A percentile compares a stretch with the other conserved stretches of the same genome.
Evolutionary conservation across 1,139 yeast species (phyloP).

Genomic region (Tardiomyces blankii): DNA sequence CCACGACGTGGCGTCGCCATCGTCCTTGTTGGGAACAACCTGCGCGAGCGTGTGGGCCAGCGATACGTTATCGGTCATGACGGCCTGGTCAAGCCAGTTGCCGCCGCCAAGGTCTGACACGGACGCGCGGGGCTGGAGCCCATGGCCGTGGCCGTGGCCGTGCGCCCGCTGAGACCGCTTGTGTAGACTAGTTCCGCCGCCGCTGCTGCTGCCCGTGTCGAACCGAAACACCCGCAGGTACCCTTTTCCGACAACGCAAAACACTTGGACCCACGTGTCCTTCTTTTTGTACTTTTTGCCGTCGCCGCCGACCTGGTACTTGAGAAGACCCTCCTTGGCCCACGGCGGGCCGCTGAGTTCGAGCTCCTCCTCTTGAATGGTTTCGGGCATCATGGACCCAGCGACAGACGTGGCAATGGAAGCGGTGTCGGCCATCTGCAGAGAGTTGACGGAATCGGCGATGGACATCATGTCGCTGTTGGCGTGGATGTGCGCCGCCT

Average conservation of each 20-base stretch:
- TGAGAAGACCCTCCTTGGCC: constrained; percentile 64
- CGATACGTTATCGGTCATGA: constrained; percentile 20
- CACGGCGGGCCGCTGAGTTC: constrained; percentile 69
- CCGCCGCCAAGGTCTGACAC: constrained; percentile 45
- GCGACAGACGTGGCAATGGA: not conserved
- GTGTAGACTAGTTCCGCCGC: too few species aligned
- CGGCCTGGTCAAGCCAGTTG: constrained; percentile 42
- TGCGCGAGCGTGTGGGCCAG: constrained; percentile 26
- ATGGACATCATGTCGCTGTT: not conserved
- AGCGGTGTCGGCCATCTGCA: not conserved
- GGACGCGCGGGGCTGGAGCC: not conserved
- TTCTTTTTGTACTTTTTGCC: constrained; percentile 22
- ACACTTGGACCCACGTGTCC: constrained; percentile 22
- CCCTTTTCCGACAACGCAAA: constrained; percentile 28
- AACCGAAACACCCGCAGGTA: constrained; percentile 24
- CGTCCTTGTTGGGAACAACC: constrained; percentile 11
- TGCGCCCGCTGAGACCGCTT: not conserved
- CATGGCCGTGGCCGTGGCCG: not conserved
- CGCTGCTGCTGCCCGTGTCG: constrained; percentile 7
- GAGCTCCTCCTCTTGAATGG: constrained; percentile 30
- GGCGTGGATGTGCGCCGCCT: constrained; percentile 2
- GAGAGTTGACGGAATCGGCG: not conserved
- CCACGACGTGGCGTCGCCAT: constrained; percentile 19
- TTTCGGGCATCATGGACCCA: not conserved
- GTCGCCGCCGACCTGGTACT: constrained; percentile 33